Evolutionary conservation across 768 basidiomycete genomes (phyloP).

Genomic region (Trametes punicea): DNA sequence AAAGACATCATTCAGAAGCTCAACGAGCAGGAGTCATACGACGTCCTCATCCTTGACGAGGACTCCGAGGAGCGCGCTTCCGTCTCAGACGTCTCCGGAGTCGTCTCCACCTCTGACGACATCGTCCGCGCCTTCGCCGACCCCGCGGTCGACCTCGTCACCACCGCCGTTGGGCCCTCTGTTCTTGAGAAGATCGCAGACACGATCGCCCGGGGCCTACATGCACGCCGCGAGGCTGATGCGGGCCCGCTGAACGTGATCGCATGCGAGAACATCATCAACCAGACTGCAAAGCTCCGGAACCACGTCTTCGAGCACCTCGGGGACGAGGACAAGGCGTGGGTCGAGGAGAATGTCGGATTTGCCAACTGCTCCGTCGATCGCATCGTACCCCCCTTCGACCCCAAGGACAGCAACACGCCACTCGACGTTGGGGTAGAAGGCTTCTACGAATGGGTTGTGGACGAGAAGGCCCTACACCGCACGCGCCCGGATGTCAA

Average conservation of each 20-base stretch:
- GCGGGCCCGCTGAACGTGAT: slow-evolving; percentile 33
- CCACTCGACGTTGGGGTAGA: slow-evolving; percentile 40
- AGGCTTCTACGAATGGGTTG: slow-evolving; percentile 40
- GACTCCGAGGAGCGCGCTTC: slow-evolving; percentile 21
- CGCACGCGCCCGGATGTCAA: slow-evolving; percentile 27
- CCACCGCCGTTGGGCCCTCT: slow-evolving; percentile 37
- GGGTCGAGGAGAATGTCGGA: slow-evolving; percentile 32
- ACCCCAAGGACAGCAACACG: slow-evolving; percentile 17
- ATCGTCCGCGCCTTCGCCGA: slow-evolving; percentile 21
- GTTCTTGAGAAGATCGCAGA: slow-evolving; percentile 35
- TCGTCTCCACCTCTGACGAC: slow-evolving; percentile 14
- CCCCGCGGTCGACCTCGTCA: slow-evolving; percentile 30
- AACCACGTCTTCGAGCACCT: slow-evolving; percentile 31
- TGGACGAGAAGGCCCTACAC: slow-evolving; percentile 31
- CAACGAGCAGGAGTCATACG: slow-evolving; percentile 30
- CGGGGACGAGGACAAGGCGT: slow-evolving; percentile 29
- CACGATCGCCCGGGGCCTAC: slow-evolving; percentile 33
- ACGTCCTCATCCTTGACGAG: slow-evolving; percentile 33
- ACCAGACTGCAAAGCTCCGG: slow-evolving; percentile 32
- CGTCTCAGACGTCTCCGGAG: slow-evolving; percentile 24
- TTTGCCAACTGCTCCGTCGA: slow-evolving; percentile 43
- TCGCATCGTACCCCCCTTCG: slow-evolving; percentile 34
- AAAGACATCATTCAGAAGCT: slow-evolving; percentile 31
- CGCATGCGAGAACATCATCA: slow-evolving; percentile 41
- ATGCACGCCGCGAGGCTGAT: slow-evolving; percentile 25